Evolutionary conservation across 805 yeast genomes (phyloP).

Genomic region (Candida sanyiensis): DNA sequence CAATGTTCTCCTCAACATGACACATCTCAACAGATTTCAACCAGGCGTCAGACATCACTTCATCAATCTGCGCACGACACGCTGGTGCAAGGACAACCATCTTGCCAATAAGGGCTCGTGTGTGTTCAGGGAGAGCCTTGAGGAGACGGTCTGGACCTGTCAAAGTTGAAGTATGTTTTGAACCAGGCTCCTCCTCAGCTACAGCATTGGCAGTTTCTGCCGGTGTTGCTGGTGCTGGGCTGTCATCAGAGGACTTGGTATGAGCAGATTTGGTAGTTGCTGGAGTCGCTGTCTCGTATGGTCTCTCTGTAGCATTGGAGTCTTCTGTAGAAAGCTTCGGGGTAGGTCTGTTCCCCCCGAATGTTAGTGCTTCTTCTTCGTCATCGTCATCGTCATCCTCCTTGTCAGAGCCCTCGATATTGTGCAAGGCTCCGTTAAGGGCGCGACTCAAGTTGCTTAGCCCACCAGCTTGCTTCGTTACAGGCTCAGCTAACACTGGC

Average conservation of each 20-base stretch:
- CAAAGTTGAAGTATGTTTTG: constrained; percentile 53
- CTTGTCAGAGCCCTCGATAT: constrained; percentile 12
- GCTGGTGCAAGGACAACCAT: constrained; percentile 88
- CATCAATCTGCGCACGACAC: constrained; percentile 75
- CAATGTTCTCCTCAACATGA: constrained; percentile 42
- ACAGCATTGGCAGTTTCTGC: constrained; percentile 23
- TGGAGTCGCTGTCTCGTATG: constrained; percentile 16
- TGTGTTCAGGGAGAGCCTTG: constrained; percentile 64
- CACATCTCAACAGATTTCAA: constrained; percentile 62
- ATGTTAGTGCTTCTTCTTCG: constrained; percentile 4
- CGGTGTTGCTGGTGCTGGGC: neutral
- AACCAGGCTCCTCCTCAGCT: constrained; percentile 21
- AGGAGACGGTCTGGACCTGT: constrained; percentile 69
- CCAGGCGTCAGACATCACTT: constrained; percentile 72
- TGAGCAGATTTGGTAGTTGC: constrained; percentile 11
- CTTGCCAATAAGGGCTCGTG: constrained; percentile 58
- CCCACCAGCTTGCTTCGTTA: constrained; percentile 16
- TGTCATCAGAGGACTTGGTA: neutral
- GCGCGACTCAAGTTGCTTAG: constrained; percentile 26
- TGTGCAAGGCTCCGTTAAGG: constrained; percentile 21
- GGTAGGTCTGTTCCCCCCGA: constrained; percentile 9
- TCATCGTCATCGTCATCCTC: constrained; percentile 1
- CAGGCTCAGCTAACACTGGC: constrained; percentile 18
- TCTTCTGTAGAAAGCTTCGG: constrained; percentile 10
- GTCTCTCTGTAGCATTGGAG: constrained; percentile 15